phyloP scores from a whole-genome alignment of 768 basidiomycete genomes.

The Boletus pseudopeckii region DNA sequence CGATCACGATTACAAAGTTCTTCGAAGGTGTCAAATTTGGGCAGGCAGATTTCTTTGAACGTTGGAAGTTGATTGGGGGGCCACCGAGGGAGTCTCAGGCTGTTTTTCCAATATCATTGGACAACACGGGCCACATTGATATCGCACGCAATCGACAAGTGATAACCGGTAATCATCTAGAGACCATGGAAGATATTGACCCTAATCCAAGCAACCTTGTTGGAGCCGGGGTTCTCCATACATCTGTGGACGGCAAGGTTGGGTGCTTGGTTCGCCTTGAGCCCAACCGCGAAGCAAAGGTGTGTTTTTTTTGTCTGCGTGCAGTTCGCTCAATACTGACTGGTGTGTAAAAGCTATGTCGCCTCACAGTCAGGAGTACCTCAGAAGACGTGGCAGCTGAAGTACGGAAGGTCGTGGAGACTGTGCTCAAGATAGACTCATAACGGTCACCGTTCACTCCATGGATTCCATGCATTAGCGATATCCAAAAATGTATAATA shows the following conservation, averaged over 20 bases:
- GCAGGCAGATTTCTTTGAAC: slow-evolving; percentile 87
- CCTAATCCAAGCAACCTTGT: slow-evolving; percentile 94
- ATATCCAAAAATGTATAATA: slow-evolving; percentile 23
- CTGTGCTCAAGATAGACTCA: slow-evolving; percentile 32
- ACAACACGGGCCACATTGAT: slow-evolving; percentile 69
- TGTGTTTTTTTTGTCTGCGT: slow-evolving; percentile 31
- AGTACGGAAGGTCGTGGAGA: slow-evolving; percentile 53
- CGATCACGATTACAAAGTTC: slow-evolving; percentile 87
- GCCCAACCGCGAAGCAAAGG: slow-evolving; percentile 95
- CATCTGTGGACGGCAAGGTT: slow-evolving; percentile 87
- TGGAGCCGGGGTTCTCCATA: slow-evolving; percentile 94
- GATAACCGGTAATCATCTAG: slow-evolving; percentile 72
- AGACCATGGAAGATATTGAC: slow-evolving; percentile 80
- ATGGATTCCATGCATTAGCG: slow-evolving; percentile 7
- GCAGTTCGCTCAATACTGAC: background rate
- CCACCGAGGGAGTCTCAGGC: slow-evolving; percentile 88
- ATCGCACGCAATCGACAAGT: slow-evolving; percentile 68
- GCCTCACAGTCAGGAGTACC: slow-evolving; percentile 91
- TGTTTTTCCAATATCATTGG: slow-evolving; percentile 78
- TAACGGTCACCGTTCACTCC: slow-evolving; percentile 4
- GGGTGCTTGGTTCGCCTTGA: slow-evolving; percentile 92
- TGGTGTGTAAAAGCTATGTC: slow-evolving; percentile 64
- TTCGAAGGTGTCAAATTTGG: slow-evolving; percentile 88
- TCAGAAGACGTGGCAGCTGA: slow-evolving; percentile 84
- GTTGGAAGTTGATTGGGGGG: slow-evolving; percentile 97